Conservation (phyloP, 73 alveolate species). For the Paramecium caudatum region DNA sequence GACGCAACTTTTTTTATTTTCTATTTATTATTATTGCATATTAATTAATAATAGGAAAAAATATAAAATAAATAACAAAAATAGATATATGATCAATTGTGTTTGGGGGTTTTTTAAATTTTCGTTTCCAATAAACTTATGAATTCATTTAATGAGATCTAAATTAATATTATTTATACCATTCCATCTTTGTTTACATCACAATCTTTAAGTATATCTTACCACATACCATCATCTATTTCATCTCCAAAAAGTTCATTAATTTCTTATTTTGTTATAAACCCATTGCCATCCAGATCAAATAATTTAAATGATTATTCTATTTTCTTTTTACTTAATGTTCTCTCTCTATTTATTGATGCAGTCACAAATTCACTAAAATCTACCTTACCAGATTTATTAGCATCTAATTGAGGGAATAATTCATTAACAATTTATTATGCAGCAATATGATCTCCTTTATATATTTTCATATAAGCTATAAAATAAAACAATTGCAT, state of each 20-base stretch:
- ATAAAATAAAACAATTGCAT: neutral
- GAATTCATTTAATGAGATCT: conserved; percentile 46
- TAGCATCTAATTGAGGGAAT: conserved; percentile 54
- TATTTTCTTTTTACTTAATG: conserved; percentile 36
- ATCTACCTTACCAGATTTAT: conserved; percentile 64
- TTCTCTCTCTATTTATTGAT: conserved; percentile 25
- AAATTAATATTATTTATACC: neutral
- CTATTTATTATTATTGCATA: neutral
- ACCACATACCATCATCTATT: conserved; percentile 62
- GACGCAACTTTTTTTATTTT: conserved; percentile 81
- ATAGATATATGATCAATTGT: neutral
- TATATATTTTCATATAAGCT: conserved; percentile 48
- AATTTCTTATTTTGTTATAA: conserved; percentile 25
- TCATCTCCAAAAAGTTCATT: conserved; percentile 67
- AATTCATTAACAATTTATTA: conserved; percentile 37
- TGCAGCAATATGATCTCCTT: conserved; percentile 44
- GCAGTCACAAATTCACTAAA: conserved; percentile 70
- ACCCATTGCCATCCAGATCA: conserved; percentile 69
- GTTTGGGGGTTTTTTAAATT: neutral
- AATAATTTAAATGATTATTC: conserved; percentile 64
- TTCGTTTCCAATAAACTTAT: conserved; percentile 10
- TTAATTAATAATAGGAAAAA: no score
- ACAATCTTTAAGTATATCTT: conserved; percentile 44
- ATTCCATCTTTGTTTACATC: conserved; percentile 52
- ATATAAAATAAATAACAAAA: no score